Percentiles rank a stretch among this genome's conserved stretches.
phyloP scores from a whole-genome alignment of 192 early-diverging fungal species.

The Entrophospora sp. region DNA sequence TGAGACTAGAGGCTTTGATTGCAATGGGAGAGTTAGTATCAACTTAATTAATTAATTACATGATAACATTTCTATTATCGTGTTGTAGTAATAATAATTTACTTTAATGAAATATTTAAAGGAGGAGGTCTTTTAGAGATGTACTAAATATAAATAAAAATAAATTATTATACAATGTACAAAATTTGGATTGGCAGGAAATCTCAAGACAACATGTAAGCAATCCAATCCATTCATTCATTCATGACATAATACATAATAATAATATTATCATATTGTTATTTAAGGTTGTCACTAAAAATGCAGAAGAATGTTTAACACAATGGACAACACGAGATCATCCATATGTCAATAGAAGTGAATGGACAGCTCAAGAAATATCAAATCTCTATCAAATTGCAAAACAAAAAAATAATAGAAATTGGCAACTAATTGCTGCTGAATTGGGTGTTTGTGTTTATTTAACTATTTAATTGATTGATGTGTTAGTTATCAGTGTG shows the following conservation, averaged over 20 bases:
- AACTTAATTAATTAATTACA: too few species aligned
- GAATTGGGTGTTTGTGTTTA: constrained; percentile 5
- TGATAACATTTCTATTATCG: background rate
- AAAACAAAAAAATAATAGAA: constrained; percentile 32
- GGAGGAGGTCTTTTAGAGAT: background rate
- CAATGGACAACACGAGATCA: constrained; percentile 75
- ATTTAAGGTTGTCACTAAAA: constrained; percentile 48
- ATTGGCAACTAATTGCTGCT: constrained; percentile 59
- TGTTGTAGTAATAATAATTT: background rate
- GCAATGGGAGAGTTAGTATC: background rate
- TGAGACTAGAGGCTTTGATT: background rate
- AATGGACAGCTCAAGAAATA: constrained; percentile 57
- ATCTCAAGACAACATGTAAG: constrained; percentile 28
- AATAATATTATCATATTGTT: constrained; percentile 19
- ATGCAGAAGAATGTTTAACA: constrained; percentile 63
- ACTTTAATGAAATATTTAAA: background rate
- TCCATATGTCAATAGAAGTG: constrained; percentile 62
- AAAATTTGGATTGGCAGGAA: constrained; percentile 25
- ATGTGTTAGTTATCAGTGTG: too few species aligned
- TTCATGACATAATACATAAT: background rate
- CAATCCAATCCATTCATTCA: background rate
- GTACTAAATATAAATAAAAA: constrained; percentile 13
- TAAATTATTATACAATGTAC: constrained; percentile 24
- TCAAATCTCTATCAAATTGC: constrained; percentile 37
- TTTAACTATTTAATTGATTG: too few species aligned